Base-by-base conservation (phyloP, 768 basidiomycete species). In the Flagelloscypha sp. region DNA sequence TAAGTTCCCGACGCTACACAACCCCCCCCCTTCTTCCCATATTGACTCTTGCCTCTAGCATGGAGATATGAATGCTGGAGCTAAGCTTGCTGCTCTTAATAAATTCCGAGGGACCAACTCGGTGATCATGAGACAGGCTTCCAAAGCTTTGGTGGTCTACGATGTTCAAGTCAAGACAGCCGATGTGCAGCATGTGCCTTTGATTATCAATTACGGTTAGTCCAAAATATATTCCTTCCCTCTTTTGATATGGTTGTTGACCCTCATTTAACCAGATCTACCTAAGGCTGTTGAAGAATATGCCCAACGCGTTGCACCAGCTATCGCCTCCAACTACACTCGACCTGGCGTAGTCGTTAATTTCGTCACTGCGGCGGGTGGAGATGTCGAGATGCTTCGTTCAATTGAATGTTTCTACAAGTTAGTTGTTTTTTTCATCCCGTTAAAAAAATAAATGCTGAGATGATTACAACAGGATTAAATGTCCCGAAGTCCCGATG, bases 351-450 rank as follows among this genome's bases (percentile, higher is more conserved):
- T 97, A 35, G 74, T 95, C 41, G 74, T 99, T 53, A 98, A 94
- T 58, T 92, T 98, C 49, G 93, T 98, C 43, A 95, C 93, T 38
- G 94, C 93, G 36, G 92, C 90, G 10, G 92, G 93, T 20, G 93
- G 92, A 27, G 94, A 98, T 56, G 93, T 97, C 37, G 94, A 98
- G 65, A 95, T 97, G 92, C 66, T 98, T 43, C 76, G 94, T 52
- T 87, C 86, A 48, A 97, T 97, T 70, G 94, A 98, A 68, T 94
- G 92, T 72, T 94, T 90, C 65, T 97, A 94, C 72, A 89, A 89
- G 87, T 88, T 46, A 46, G 74, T 57, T 35, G 41, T 58, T 24
- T 27, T 12, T 37, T 17, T 24, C 10, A 20, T 28, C 24, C 34
- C 30, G n/a, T 13, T 10, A 27, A 15, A 38, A 15, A 19, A 13